Conservation (phyloP, 2,329 filamentous ascomycete species). For the Grosmannia penicillata region DNA sequence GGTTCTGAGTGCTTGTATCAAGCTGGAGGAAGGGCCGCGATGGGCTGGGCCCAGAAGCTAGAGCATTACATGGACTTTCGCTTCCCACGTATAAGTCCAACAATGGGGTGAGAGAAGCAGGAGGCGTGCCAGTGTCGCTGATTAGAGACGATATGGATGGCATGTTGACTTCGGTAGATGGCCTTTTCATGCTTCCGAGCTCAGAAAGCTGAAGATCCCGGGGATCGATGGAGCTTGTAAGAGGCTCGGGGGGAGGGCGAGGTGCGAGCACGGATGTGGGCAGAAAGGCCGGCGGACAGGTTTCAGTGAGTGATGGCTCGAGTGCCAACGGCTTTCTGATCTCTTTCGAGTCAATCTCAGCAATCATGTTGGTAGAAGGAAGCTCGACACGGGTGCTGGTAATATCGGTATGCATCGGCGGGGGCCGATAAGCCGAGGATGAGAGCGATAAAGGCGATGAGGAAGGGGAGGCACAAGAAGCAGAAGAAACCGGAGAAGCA, state of each 20-base stretch:
- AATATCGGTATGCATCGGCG: slow-evolving; percentile 31
- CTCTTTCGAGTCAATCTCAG: slow-evolving; percentile 36
- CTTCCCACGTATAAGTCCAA: slow-evolving; percentile 1
- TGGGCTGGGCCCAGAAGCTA: neutral
- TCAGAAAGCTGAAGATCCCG: slow-evolving; percentile 17
- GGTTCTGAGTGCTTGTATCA: slow-evolving; percentile 20
- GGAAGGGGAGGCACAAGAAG: neutral
- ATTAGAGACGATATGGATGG: neutral
- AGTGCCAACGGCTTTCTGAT: slow-evolving; percentile 13
- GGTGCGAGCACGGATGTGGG: neutral
- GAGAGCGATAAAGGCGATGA: neutral
- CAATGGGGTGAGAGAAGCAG: neutral
- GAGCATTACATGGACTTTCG: neutral
- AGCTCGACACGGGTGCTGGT: slow-evolving; percentile 25
- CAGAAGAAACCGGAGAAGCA: neutral
- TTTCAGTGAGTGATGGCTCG: no score
- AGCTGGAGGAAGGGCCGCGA: slow-evolving; percentile 23
- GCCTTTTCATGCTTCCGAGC: slow-evolving; percentile 18
- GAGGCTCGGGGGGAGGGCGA: neutral
- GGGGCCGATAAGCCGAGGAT: slow-evolving; percentile 12
- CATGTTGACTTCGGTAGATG: slow-evolving; percentile 4
- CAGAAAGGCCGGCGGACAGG: neutral
- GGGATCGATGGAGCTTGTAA: slow-evolving; percentile 15
- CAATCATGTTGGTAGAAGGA: slow-evolving; percentile 29
- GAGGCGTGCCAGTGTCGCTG: neutral